These are phyloP conservation scores for Sequoiadendron giganteum DNA, from an alignment of 75 land plant species.

Conservation along the genomic window DNA sequence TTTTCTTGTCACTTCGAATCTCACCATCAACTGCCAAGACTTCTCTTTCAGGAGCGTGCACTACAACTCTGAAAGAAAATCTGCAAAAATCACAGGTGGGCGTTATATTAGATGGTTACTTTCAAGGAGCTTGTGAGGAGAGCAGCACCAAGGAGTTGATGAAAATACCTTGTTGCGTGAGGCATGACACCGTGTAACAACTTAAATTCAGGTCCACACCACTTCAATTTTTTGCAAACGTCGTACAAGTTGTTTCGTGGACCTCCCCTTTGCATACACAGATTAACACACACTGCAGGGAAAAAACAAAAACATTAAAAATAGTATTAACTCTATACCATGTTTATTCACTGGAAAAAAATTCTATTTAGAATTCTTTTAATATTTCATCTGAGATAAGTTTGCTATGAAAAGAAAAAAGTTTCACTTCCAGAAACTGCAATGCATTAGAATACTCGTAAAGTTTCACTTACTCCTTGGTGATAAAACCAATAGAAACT, in stretches of 20 bases:
- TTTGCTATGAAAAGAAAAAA: background rate
- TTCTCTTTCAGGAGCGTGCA: slow-evolving; percentile 44
- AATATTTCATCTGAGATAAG: background rate
- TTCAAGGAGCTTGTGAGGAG: background rate
- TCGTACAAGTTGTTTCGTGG: slow-evolving; percentile 48
- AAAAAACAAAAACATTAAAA: background rate
- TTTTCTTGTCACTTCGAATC: slow-evolving; percentile 54
- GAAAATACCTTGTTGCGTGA: background rate
- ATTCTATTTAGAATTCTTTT: background rate
- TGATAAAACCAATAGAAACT: background rate
- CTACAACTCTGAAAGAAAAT: slow-evolving; percentile 39
- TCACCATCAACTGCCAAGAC: slow-evolving; percentile 41
- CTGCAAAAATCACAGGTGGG: slow-evolving; percentile 23
- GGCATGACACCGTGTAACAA: background rate
- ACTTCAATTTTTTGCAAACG: slow-evolving; percentile 47
- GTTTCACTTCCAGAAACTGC: background rate
- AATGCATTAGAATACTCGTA: background rate
- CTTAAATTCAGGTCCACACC: slow-evolving; percentile 47
- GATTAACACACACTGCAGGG: slow-evolving; percentile 28
- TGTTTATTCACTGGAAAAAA: background rate
- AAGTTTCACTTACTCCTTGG: background rate
- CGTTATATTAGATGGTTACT: background rate
- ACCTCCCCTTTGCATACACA: slow-evolving; percentile 58
- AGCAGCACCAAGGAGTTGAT: background rate
- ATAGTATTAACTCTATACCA: background rate